Conservation (phyloP, 2,329 filamentous ascomycete genomes). For the Colletotrichum falcatum region DNA sequence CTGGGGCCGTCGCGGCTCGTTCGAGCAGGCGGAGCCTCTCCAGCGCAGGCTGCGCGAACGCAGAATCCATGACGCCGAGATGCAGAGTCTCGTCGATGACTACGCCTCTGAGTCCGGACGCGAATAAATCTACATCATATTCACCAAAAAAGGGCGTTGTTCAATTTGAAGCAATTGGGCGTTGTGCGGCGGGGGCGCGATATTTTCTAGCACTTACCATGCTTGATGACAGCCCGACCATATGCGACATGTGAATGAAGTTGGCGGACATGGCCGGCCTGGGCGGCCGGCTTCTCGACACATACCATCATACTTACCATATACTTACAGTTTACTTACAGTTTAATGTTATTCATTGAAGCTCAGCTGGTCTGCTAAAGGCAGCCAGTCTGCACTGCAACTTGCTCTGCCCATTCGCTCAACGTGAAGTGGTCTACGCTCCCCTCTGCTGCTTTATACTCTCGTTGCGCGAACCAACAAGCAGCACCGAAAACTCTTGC, state of each 20-base stretch:
- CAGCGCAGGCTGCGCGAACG: slow-evolving; percentile 25
- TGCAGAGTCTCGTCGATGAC: slow-evolving; percentile 41
- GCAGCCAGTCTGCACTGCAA: background rate
- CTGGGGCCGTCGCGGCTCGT: slow-evolving; percentile 87
- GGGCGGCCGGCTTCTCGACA: background rate
- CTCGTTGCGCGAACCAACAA: background rate
- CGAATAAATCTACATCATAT: slow-evolving; percentile 12
- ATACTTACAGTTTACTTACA: slow-evolving; percentile 32
- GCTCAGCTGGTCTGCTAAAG: slow-evolving; percentile 3
- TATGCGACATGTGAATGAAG: slow-evolving; percentile 16
- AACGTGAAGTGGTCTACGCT: background rate
- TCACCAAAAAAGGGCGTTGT: slow-evolving; percentile 8
- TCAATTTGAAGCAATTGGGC: slow-evolving; percentile 15
- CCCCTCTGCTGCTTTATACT: background rate
- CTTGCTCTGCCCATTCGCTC: background rate
- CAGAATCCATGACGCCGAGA: slow-evolving; percentile 37
- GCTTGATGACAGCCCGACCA: slow-evolving; percentile 20
- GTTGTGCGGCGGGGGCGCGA: slow-evolving; percentile 23
- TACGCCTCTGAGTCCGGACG: slow-evolving; percentile 38
- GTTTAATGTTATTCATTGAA: slow-evolving; percentile 30
- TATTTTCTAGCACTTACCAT: slow-evolving; percentile 25
- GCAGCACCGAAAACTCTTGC: background rate
- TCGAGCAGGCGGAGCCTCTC: slow-evolving; percentile 63
- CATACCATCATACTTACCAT: slow-evolving; percentile 8
- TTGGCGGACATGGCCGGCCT: background rate